Base-by-base conservation (phyloP, 805 yeast genomes). In the Wickerhamiella alocasiicola region DNA sequence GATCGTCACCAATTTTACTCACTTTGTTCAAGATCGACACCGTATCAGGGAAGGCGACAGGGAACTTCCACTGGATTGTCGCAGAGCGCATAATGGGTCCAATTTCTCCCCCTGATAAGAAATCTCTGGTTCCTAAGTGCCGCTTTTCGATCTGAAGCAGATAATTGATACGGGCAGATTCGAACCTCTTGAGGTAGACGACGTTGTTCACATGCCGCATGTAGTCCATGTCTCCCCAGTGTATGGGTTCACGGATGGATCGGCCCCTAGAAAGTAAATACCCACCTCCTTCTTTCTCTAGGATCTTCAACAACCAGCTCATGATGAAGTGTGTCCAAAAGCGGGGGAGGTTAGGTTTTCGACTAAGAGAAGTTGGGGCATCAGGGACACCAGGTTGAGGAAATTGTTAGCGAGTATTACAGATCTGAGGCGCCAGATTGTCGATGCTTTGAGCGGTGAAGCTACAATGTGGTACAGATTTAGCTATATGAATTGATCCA, bases 171-270 rank as follows among this genome's bases (percentile, higher is more conserved):
- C 61, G 46, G 1, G 59, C 58, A 18, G 41, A 29, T 37, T 57
- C 62, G 37, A 57, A 57, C 56, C 59, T 57, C 28, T 54, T 54
- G 25, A 57, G 46, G 35, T 57, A 57, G 4, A 41, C 45, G 27
- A 54, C 60, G 36, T 57, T 57, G 44, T 57, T 57, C 15, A 57
- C 61, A 31, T 57, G 62, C 26, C 48, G 42, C 46, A 57, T 56
- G 1, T 45, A 31, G 42, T 57, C 62, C 45, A 46, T 44, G 25
- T 40, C 27, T 4, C 58, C 58, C 58, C 58, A 54, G 12, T 48
- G 46, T 5, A 54, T 51, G 6, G 42, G 39, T 21, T 50, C 52
- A 13, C 44, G 42, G 19, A 46, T 34, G 18, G 53, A 26, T 3
- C 55, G 53, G 1, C 51, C 51, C 5, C 44, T 38, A 11, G 38